Evolutionary conservation across 1,139 yeast species (phyloP).

Genomic region (Hansenula anomala): DNA sequence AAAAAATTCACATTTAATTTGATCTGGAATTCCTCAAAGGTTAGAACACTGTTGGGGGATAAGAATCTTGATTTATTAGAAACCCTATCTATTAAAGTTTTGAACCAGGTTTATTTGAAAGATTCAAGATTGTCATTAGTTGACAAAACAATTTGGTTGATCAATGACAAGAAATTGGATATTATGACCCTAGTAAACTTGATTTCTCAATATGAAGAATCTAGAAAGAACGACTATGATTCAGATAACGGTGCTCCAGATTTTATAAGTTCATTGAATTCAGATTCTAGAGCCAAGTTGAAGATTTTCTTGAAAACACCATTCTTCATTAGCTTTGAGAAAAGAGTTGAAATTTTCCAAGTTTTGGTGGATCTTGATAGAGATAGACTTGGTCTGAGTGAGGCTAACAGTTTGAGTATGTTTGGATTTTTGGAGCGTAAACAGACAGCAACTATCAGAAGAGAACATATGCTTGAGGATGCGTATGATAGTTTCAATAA

Average conservation of each 20-base stretch:
- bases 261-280: conserved; percentile 7
- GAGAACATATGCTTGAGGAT: conserved; percentile 69
- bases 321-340: conserved; percentile 70
- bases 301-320: conserved; percentile 65
- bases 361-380: conserved; percentile 53
- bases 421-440: conserved; percentile 9
- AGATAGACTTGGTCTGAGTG: conserved; percentile 23
- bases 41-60: background rate
- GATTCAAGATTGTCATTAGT: conserved; percentile 51
- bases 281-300: conserved; percentile 23
- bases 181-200: conserved; percentile 6
- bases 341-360: conserved; percentile 71
- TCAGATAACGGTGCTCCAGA: conserved; percentile 20
- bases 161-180: conserved; percentile 8
- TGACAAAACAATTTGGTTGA: conserved; percentile 19
- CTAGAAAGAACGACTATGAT: conserved; percentile 17
- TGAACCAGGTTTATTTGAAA: conserved; percentile 66
- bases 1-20: conserved; percentile 51
- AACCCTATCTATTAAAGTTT: conserved; percentile 42
- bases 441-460: conserved; percentile 52
- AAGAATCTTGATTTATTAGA: conserved; percentile 9
- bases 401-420: conserved; percentile 5
- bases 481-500: conserved; percentile 57
- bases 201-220: conserved; percentile 17
- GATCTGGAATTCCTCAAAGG: conserved; percentile 37